A percentile compares a stretch with the other conserved stretches of the same genome.
phyloP scores from a whole-genome alignment of 1,284 basidiomycete genomes.

The Hemileia vastatrix region DNA sequence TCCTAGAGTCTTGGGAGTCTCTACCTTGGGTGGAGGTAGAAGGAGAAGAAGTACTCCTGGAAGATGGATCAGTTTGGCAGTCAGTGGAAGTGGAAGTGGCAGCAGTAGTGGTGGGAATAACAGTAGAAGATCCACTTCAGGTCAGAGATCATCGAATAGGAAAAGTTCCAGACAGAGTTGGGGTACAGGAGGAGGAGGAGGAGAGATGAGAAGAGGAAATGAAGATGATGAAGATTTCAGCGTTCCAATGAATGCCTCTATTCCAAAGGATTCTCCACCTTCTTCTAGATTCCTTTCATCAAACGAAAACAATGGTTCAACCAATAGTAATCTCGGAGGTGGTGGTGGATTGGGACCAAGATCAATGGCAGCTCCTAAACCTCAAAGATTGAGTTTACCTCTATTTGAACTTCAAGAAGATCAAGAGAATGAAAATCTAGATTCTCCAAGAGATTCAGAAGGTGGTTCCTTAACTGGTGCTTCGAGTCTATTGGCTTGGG shows the following conservation, averaged over 20 bases:
- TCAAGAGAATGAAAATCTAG: constrained; percentile 22
- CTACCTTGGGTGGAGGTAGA: neutral
- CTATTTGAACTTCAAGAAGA: constrained; percentile 30
- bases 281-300: neutral
- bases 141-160: neutral
- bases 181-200: too few species aligned
- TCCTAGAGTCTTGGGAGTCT: neutral
- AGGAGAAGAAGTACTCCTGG: neutral
- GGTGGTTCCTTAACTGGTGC: neutral
- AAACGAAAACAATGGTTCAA: too few species aligned
- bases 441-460: constrained; percentile 24
- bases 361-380: constrained; percentile 27
- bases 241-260: too few species aligned
- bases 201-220: too few species aligned
- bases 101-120: too few species aligned
- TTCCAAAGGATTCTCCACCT: neutral
- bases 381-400: constrained; percentile 28
- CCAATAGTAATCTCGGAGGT: too few species aligned
- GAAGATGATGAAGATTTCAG: too few species aligned
- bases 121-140: neutral
- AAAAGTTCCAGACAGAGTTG: neutral
- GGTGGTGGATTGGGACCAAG: neutral
- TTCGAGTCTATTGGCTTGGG: constrained; percentile 28
- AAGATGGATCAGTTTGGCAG: neutral
- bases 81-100: neutral